Evolutionary conservation across 768 basidiomycete species (phyloP).

Genomic region (Mycena albidolilacea): DNA sequence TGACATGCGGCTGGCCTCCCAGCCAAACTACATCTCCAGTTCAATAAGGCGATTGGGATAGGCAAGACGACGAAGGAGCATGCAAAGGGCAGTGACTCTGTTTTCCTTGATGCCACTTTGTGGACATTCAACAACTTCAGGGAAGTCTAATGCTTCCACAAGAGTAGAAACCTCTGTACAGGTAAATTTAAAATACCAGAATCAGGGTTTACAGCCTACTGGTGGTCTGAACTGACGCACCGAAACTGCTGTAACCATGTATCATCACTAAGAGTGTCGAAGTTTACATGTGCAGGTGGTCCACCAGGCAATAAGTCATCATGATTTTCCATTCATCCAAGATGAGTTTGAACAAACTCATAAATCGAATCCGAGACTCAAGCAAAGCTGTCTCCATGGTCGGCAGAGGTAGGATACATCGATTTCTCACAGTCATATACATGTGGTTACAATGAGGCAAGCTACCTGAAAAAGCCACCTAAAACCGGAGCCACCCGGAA

Average conservation of each 20-base stretch:
- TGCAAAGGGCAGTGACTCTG: slow-evolving; percentile 10
- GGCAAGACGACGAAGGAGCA: slow-evolving; percentile 6
- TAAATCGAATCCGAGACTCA: too few species aligned
- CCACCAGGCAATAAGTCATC: neutral
- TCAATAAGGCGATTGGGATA: slow-evolving; percentile 1
- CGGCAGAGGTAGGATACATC: too few species aligned
- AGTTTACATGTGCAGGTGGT: slow-evolving; percentile 6
- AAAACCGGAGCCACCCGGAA: too few species aligned
- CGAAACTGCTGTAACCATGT: neutral
- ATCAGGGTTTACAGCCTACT: neutral
- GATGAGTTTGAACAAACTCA: too few species aligned
- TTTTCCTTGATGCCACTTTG: neutral
- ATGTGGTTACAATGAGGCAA: too few species aligned
- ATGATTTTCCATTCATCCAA: too few species aligned
- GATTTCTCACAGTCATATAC: too few species aligned
- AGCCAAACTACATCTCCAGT: slow-evolving; percentile 13
- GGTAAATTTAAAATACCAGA: slow-evolving; percentile 5
- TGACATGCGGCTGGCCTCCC: neutral
- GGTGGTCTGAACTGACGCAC: neutral
- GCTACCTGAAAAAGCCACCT: too few species aligned
- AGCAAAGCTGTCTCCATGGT: too few species aligned
- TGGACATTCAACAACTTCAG: neutral
- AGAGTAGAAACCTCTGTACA: slow-evolving; percentile 2
- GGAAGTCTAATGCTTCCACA: slow-evolving; percentile 11
- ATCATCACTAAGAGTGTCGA: slow-evolving; percentile 1